Conservation (phyloP, 495 filamentous ascomycete species). For the Venustampulla echinocandica region DNA sequence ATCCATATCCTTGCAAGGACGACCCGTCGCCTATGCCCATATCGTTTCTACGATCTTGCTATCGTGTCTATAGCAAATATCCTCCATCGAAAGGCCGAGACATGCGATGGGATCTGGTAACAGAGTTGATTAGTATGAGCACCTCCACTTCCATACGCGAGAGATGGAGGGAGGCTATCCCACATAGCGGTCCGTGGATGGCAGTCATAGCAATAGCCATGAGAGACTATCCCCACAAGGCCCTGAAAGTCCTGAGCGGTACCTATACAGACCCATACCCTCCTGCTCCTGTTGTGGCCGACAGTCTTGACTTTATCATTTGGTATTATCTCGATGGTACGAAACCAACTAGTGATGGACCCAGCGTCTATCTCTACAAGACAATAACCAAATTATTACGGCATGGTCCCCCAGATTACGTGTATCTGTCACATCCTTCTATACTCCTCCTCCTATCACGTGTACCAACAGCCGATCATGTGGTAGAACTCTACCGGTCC, state of each 20-base stretch:
- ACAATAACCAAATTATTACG: background rate
- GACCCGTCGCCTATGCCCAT: too few relatives aligned
- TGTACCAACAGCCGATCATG: background rate
- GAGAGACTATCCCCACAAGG: background rate
- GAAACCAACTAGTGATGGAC: background rate
- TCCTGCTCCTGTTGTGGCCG: constrained; percentile 7
- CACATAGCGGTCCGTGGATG: too few relatives aligned
- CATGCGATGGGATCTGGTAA: too few relatives aligned
- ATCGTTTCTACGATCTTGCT: too few relatives aligned
- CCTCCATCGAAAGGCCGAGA: too few relatives aligned
- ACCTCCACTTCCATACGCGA: too few relatives aligned
- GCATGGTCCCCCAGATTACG: background rate
- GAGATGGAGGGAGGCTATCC: too few relatives aligned
- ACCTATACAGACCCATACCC: constrained; percentile 9
- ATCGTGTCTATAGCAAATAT: too few relatives aligned
- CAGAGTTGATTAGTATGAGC: too few relatives aligned
- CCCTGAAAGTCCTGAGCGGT: constrained; percentile 8
- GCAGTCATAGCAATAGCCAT: constrained; percentile 13
- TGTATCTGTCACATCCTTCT: constrained; percentile 12
- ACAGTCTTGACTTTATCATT: constrained; percentile 17
- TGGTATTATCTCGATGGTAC: constrained; percentile 5
- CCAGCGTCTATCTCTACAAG: background rate
- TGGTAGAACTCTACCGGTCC: constrained; percentile 10
- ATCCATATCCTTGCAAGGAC: too few relatives aligned
- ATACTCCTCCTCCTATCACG: constrained; percentile 8